A percentile compares a stretch with the other conserved stretches of the same genome.
phyloP scores from a whole-genome alignment of 148 eudicot species.

The Simmondsia chinensis region DNA sequence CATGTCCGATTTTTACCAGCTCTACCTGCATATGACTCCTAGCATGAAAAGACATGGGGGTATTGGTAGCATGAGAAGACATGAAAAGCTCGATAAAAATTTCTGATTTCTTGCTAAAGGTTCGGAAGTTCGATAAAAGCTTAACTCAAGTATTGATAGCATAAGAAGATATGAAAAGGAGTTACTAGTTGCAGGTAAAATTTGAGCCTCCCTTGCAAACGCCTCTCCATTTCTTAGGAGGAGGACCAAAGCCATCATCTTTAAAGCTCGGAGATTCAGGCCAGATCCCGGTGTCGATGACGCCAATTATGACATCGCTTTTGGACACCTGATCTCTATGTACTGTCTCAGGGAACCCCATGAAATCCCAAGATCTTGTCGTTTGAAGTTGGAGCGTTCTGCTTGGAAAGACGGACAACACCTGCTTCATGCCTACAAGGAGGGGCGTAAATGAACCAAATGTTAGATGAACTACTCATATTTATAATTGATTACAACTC shows the following conservation, averaged over 20 bases:
- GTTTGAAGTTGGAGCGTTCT: constrained; percentile 33
- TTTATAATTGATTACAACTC: no score
- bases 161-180: background rate
- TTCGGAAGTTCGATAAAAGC: no score
- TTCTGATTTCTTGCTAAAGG: no score
- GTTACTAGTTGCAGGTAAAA: constrained; percentile 62
- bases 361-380: constrained; percentile 64
- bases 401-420: constrained; percentile 42
- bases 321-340: constrained; percentile 6
- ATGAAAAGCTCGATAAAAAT: no score
- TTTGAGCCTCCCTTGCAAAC: constrained; percentile 19
- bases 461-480: no score
- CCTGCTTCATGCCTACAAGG: constrained; percentile 31
- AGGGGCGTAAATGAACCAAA: no score
- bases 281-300: constrained; percentile 51
- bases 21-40: no score
- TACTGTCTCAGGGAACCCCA: constrained; percentile 23
- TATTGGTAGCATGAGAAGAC: background rate
- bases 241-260: constrained; percentile 35
- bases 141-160: no score
- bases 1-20: no score
- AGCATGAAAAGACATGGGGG: no score
- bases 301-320: constrained; percentile 35
- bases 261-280: constrained; percentile 42
- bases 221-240: constrained; percentile 57